Percentiles rank a stretch among this genome's conserved stretches.
phyloP scores from a whole-genome alignment of 495 filamentous ascomycete species.

The Talaromyces wortmannii region DNA sequence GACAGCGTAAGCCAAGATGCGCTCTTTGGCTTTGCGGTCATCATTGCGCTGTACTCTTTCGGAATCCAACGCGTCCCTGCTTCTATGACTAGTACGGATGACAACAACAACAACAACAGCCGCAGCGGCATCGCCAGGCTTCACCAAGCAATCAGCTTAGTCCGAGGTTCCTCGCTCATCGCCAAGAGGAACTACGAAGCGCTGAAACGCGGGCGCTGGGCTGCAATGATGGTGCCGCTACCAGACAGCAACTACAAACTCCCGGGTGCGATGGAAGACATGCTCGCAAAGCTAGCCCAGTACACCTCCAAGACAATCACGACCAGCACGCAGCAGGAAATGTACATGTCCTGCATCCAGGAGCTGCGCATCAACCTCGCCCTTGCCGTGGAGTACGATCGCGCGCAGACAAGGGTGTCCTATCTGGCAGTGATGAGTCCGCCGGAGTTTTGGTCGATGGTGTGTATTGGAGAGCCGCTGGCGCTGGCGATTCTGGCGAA shows the following conservation, averaged over 20 bases:
- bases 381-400: neutral
- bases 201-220: neutral
- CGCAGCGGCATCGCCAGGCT: neutral
- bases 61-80: conserved; percentile 23
- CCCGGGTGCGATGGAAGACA: neutral
- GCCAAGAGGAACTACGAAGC: neutral
- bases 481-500: conserved; percentile 44
- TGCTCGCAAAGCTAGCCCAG: neutral
- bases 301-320: neutral
- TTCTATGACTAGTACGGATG: neutral
- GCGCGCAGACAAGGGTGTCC: neutral
- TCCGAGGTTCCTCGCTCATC: neutral
- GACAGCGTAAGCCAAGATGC: conserved; percentile 38
- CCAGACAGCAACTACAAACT: neutral
- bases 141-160: neutral
- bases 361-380: neutral
- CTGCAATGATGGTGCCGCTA: neutral
- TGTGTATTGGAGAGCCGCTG: conserved; percentile 45
- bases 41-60: conserved; percentile 44
- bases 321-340: neutral
- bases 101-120: no score
- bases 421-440: conserved; percentile 10
- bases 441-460: conserved; percentile 39
- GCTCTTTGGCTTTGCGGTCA: conserved; percentile 43
- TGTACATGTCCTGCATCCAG: neutral